Evolutionary conservation across 1,284 basidiomycete species (phyloP).

Genomic region (Singerocomus rubriflavus): DNA sequence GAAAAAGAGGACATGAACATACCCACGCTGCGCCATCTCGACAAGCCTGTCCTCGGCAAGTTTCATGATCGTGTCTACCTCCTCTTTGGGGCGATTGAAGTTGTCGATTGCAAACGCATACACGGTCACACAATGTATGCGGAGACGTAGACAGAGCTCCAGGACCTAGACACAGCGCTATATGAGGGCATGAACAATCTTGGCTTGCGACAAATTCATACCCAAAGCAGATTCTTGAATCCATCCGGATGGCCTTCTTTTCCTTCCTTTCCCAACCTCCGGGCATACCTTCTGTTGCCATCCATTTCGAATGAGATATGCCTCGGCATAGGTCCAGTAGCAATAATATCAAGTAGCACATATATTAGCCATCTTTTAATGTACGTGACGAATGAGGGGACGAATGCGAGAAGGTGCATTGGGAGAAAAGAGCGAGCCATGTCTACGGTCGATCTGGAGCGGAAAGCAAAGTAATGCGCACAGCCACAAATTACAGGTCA

Average conservation of each 20-base stretch:
- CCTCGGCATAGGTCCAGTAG: slow-evolving; percentile 81
- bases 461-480: slow-evolving; percentile 9
- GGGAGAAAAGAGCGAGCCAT: slow-evolving; percentile 6
- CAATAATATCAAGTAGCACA: slow-evolving; percentile 59
- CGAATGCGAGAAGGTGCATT: slow-evolving; percentile 12
- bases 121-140: slow-evolving; percentile 82
- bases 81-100: slow-evolving; percentile 84
- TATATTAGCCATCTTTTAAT: slow-evolving; percentile 24
- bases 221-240: slow-evolving; percentile 78
- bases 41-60: slow-evolving; percentile 80
- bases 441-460: not conserved
- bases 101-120: slow-evolving; percentile 99
- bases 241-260: slow-evolving; percentile 84
- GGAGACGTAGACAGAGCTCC: slow-evolving; percentile 76
- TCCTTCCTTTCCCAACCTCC: slow-evolving; percentile 61
- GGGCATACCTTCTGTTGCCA: slow-evolving; percentile 91
- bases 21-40: slow-evolving; percentile 86
- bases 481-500: slow-evolving; percentile 21
- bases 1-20: slow-evolving; percentile 22
- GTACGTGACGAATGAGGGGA: slow-evolving; percentile 12
- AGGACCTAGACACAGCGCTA: slow-evolving; percentile 54
- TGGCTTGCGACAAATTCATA: slow-evolving; percentile 39
- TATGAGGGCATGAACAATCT: not conserved
- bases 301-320: slow-evolving; percentile 99
- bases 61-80: slow-evolving; percentile 87